Conservation (phyloP, 345 rosid species). For the Eucalyptus leucophloia region DNA sequence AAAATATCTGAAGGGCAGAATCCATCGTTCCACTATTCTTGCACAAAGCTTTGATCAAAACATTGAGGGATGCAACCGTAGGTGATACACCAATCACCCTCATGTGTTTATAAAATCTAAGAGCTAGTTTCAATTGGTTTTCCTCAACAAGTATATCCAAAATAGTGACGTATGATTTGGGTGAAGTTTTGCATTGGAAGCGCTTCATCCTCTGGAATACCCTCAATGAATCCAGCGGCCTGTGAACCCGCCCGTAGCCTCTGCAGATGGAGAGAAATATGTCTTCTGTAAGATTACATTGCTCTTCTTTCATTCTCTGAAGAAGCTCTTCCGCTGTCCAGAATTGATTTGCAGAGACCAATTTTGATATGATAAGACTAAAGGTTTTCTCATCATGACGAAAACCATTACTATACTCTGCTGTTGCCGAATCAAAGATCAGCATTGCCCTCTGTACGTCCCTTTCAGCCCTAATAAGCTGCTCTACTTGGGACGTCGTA, state of each 20-base stretch:
- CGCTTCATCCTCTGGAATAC: conserved; percentile 65
- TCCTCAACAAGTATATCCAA: conserved; percentile 71
- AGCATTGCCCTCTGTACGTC: conserved; percentile 40
- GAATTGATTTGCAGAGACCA: conserved; percentile 60
- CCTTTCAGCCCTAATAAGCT: conserved; percentile 50
- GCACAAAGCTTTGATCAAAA: conserved; percentile 82
- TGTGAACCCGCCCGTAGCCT: conserved; percentile 73
- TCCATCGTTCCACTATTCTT: conserved; percentile 48
- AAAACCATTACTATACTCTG: conserved; percentile 58
- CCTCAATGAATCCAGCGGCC: conserved; percentile 57
- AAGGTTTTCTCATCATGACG: conserved; percentile 46
- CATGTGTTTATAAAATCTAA: conserved; percentile 66
- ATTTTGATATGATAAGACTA: conserved; percentile 44
- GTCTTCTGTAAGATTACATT: conserved; percentile 42
- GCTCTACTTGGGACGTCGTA: conserved; percentile 47
- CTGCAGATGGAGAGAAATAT: conserved; percentile 55
- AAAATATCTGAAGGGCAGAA: conserved; percentile 66
- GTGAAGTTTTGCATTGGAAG: conserved; percentile 42
- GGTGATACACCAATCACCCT: conserved; percentile 48
- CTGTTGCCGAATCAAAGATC: conserved; percentile 67
- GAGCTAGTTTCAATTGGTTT: conserved; percentile 49
- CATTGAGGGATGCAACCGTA: conserved; percentile 58
- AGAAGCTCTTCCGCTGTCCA: conserved; percentile 60
- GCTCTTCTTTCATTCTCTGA: conserved; percentile 56
- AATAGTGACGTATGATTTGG: conserved; percentile 42